A percentile compares a stretch with the other conserved stretches of the same genome.
phyloP scores from a whole-genome alignment of 2,329 filamentous ascomycete genomes.

The Microdochium paspali region DNA sequence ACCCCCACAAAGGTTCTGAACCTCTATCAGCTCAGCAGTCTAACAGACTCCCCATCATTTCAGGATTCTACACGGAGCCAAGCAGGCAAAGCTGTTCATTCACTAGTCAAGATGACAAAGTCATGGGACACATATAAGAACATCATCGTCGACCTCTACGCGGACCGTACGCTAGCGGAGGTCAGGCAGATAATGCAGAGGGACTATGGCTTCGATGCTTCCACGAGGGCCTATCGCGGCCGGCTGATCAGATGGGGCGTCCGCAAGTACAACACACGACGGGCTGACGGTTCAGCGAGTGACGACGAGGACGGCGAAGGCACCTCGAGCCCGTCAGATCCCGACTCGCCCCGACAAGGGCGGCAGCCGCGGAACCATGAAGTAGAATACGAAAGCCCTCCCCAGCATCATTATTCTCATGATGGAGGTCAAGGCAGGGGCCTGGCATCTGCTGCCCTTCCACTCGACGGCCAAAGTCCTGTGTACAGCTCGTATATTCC shows the following conservation, averaged over 20 bases:
- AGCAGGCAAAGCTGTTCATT: not conserved
- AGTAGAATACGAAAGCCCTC: not conserved
- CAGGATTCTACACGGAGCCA: not conserved
- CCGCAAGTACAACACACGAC: constrained; percentile 35
- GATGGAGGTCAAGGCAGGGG: too few species aligned
- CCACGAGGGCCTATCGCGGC: constrained; percentile 40
- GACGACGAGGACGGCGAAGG: not conserved
- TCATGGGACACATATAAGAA: constrained; percentile 27
- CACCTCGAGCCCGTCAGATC: not conserved
- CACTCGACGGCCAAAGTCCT: not conserved
- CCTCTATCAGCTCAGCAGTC: not conserved
- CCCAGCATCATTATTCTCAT: not conserved
- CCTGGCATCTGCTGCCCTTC: not conserved
- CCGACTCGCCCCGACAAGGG: not conserved
- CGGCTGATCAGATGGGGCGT: constrained; percentile 35
- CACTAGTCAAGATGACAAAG: constrained; percentile 28
- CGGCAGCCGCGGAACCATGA: not conserved
- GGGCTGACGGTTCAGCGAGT: constrained; percentile 5
- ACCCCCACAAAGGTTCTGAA: not conserved
- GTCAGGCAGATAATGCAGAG: constrained; percentile 29
- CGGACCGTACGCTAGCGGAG: constrained; percentile 28
- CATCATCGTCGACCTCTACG: constrained; percentile 30
- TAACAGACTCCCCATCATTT: not conserved
- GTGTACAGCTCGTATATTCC: not conserved
- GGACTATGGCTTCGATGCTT: constrained; percentile 27